Evolutionary conservation across 2,329 filamentous ascomycete species (phyloP), one percentile per base, ranked within the genome.

Genomic region (Penicillium frequentans): DNA sequence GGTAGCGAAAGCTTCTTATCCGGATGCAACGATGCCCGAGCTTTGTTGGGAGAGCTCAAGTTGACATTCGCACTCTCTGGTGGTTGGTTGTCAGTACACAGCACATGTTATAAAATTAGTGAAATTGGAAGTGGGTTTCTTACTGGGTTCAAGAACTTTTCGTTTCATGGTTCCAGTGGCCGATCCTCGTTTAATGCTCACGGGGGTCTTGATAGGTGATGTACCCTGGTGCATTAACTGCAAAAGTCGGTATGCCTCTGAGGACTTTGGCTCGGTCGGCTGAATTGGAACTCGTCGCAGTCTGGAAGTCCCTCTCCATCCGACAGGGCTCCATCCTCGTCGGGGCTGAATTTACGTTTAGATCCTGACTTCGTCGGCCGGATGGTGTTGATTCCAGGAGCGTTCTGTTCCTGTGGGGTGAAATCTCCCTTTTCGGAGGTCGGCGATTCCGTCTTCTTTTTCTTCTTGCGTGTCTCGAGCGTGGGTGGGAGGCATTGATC

Each of bases 321-420:
- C 6, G 60, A 55, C 11, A 60, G 56, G 45, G 66, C 58, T n/a
- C 46, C 77, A 21, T 82, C 78, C 39, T 85, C 82, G 42, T 81
- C 76, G 19, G 81, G 77, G 54, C 77, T 81, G 51, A 86, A 78
- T 66, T 86, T 86, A 49, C 84, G 78, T 71, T 86, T 86, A 24
- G 81, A 77, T 19, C 81, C 82, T 49, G 78, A 78, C 50, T 78
- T 78, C 3, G 77, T 63, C 5, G 70, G 63, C 42, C 65, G 62
- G 29, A n/a, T 55, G 5, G 57, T 13, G 7, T 52, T 49, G 14
- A 52, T 44, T 11, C 23, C 29, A 35, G 54, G 56, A 3, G 42
- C 47, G 31, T 42, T 54, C 14, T 44, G 43, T 21, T 50, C 56
- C 9, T 53, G 23, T 13, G n/a, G 48, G n/a, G 23, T 33, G 11